These are phyloP conservation scores for Zymoseptoria pseudotritici DNA, from an alignment of 2,329 filamentous ascomycete genomes.

Conservation along the genomic window DNA sequence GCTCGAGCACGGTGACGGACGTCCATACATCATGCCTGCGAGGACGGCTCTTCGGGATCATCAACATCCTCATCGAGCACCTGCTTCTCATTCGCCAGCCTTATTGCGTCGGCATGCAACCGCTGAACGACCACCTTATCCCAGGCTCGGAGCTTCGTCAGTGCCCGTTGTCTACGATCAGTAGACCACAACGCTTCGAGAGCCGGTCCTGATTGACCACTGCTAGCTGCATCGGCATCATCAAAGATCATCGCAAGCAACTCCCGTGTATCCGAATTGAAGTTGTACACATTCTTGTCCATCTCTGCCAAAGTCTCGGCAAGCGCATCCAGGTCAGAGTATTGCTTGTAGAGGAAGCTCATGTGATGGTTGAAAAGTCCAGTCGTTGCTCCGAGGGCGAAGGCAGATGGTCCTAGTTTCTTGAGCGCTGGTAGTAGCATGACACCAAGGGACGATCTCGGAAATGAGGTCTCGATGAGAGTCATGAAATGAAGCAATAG, in stretches of 20 bases:
- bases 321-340: constrained; percentile 51
- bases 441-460: constrained; percentile 52
- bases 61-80: constrained; percentile 1
- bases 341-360: constrained; percentile 53
- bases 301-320: constrained; percentile 57
- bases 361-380: constrained; percentile 63
- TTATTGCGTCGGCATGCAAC: constrained; percentile 2
- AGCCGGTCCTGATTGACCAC: constrained; percentile 15
- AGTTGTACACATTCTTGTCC: constrained; percentile 54
- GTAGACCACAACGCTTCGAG: constrained; percentile 29
- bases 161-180: constrained; percentile 29
- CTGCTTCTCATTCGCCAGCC: constrained; percentile 1
- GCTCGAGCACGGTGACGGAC: no score
- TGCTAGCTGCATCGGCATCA: constrained; percentile 20
- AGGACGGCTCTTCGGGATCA: neutral
- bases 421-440: constrained; percentile 61
- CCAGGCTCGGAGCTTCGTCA: constrained; percentile 20
- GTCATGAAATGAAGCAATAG: constrained; percentile 17
- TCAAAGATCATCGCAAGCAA: constrained; percentile 32
- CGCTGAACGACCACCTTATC: constrained; percentile 3
- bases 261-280: constrained; percentile 43
- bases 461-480: constrained; percentile 46
- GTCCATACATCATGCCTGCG: neutral
- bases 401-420: constrained; percentile 59
- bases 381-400: constrained; percentile 64